Percentiles rank a stretch among this genome's conserved stretches.
Evolutionary conservation across 805 yeast species (phyloP).

Genomic region (Ogataea dorogensis): DNA sequence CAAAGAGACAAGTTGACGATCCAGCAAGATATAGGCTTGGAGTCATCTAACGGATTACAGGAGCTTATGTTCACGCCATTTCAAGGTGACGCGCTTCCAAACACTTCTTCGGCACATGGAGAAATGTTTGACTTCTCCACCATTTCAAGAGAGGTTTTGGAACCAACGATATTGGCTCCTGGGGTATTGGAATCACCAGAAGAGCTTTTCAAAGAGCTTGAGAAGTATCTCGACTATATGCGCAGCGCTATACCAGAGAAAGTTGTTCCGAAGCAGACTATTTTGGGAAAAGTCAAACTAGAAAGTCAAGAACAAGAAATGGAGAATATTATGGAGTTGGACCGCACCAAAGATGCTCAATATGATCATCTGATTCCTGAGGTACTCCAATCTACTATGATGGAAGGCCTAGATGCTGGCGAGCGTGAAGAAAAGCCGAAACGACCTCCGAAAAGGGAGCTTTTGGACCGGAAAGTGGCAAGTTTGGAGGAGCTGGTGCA

Average conservation of each 20-base stretch:
- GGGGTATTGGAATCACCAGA: slow-evolving; percentile 15
- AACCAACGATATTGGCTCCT: slow-evolving; percentile 12
- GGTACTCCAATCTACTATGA: slow-evolving; percentile 26
- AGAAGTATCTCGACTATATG: slow-evolving; percentile 13
- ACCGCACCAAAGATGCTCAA: background rate
- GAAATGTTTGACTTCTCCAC: slow-evolving; percentile 11
- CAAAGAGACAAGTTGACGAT: slow-evolving; percentile 5
- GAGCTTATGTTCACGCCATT: slow-evolving; percentile 6
- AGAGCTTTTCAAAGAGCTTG: slow-evolving; percentile 17
- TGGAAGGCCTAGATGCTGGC: slow-evolving; percentile 27
- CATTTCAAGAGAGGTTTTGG: slow-evolving; percentile 13
- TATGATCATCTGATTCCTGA: slow-evolving; percentile 20
- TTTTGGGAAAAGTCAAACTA: slow-evolving; percentile 20
- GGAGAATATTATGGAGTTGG: slow-evolving; percentile 8
- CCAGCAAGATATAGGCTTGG: slow-evolving; percentile 1
- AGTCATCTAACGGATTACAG: slow-evolving; percentile 3
- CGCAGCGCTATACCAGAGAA: slow-evolving; percentile 18
- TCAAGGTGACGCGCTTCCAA: slow-evolving; percentile 9
- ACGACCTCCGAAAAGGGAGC: slow-evolving; percentile 5
- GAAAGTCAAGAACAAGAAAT: slow-evolving; percentile 21
- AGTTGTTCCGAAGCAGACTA: slow-evolving; percentile 13
- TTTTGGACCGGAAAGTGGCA: slow-evolving; percentile 7
- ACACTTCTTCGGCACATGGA: slow-evolving; percentile 10
- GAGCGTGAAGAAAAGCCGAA: slow-evolving; percentile 11
- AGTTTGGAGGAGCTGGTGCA: slow-evolving; percentile 6